Base-by-base conservation (phyloP, 208 protist species). In the Leishmania mexicana region DNA sequence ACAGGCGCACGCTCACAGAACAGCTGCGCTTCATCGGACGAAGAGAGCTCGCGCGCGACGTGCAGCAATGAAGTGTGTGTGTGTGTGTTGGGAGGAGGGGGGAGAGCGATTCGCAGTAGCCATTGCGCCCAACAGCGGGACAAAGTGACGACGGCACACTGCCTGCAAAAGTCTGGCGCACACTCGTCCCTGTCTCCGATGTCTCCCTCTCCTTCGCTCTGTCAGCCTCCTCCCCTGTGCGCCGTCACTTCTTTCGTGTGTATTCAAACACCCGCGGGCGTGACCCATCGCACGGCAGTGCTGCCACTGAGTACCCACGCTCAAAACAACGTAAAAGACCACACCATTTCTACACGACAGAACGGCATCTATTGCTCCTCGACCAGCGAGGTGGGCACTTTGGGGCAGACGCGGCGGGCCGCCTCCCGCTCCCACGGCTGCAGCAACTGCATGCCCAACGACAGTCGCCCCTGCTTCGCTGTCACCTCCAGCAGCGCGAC, bases 371-470 rank as follows among this genome's bases (percentile, higher is more conserved):
- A 76, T 53, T 21, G 28, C n/a, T 75, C 71, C 64, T 80, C 76
- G 40, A 85, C 79, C 6, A 90, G 62, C 0, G 84, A 67, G 15
- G 78, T 85, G 3, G 89, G 89, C n/a, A 93, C 83, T 28, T 79
- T 78, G 24, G 76, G 73, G 28, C 83, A 81, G 24, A 49, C 62
- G 24, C 35, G 64, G 17, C 76, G 70, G 24, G 85, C 88, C n/a
- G 51, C 75, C 71, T 86, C 72, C 6, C 94, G 84, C 68, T 88
- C 81, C 92, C 91, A 96, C 51, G 94, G 94, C 38, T 92, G 90
- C 53, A 94, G 75, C 42, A 97, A 15, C 42, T 93, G 85, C 84
- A 96, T 89, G 62, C 81, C 75, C 64, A 95, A 65, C 38, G 83
- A 83, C 42, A 92, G 83, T n/a, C 86, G 86, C 2, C 87, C 91